Evolutionary conservation across 2,329 filamentous ascomycete species (phyloP).

Genomic region (Stachybotrys chartarum): DNA sequence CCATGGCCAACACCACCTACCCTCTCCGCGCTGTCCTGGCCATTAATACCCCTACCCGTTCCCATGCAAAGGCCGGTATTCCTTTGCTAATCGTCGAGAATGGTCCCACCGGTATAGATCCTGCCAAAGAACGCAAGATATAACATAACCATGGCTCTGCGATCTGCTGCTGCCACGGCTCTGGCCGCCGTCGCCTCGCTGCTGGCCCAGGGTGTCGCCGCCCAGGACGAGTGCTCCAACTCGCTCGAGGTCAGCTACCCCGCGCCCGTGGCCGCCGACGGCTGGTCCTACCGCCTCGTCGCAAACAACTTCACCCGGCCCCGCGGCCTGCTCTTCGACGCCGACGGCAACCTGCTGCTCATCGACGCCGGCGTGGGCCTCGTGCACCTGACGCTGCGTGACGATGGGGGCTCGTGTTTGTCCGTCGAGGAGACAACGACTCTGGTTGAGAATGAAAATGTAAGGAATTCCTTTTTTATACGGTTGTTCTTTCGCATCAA

Average conservation of each 20-base stretch:
- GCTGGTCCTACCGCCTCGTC: constrained; percentile 37
- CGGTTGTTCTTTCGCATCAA: too few species aligned
- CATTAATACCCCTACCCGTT: too few species aligned
- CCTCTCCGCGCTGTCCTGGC: too few species aligned
- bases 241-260: constrained; percentile 26
- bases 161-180: background rate
- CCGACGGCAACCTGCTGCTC: constrained; percentile 36
- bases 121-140: too few species aligned
- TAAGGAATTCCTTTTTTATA: constrained; percentile 12
- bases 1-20: too few species aligned
- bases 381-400: constrained; percentile 29
- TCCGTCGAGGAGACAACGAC: constrained; percentile 25
- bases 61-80: too few species aligned
- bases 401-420: constrained; percentile 34
- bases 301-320: constrained; percentile 33
- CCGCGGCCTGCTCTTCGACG: constrained; percentile 38
- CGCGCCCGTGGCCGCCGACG: constrained; percentile 28
- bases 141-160: background rate
- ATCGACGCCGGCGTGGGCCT: constrained; percentile 36
- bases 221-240: constrained; percentile 20
- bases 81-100: too few species aligned
- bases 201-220: background rate
- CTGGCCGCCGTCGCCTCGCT: background rate
- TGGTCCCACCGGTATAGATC: background rate
- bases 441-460: constrained; percentile 26